Base-by-base conservation (phyloP, 2,329 filamentous ascomycete species). In the Aspergillus nomiae region DNA sequence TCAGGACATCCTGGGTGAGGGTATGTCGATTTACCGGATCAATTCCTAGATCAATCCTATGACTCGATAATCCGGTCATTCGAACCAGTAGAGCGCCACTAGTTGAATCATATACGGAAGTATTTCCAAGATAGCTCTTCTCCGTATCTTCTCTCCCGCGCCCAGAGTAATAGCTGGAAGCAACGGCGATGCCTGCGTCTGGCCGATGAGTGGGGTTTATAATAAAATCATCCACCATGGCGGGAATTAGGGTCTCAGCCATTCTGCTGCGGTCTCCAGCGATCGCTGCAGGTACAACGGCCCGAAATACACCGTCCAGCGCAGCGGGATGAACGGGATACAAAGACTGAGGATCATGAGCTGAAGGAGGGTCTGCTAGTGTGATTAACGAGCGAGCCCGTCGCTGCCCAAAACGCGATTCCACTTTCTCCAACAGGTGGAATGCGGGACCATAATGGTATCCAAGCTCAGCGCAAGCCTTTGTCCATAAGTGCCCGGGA, bases 391-490 rank as follows among this genome's bases (percentile, higher is more conserved):
- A 51, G 14, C 59, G 62, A 34, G 55, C 43, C 21, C 34, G 43
- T 21, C 50, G 51, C 32, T 53, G 43, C 5, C 62, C 59, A 21
- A 51, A 46, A 36, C 51, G 51, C 14, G 59, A n/a, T 60, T 64
- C 62, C 16, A 64, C 59, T 41, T 64, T 32, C 26, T 59, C 50
- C 6, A 61, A 50, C n/a, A 55, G 43, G 10, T 57, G 60, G 9
- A 64, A 64, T 12, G 59, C 62, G 4, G 62, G 62, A 3, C 59
- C 62, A 51, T 60, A 59, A 24, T 59, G 28, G 12, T 54, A 62
- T 1, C 62, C 62, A 9, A 61, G 41, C 50, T 62, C 59, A 14
- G 56, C 45, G 26, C 54, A 59, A 21, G 62, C 62, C 62, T 64
- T 64, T n/a, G 48, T 54, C 62, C 62, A 64, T 34, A 62, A 32